phyloP scores from a whole-genome alignment of 495 filamentous ascomycete genomes.

The Aspergillus saccharolyticus region DNA sequence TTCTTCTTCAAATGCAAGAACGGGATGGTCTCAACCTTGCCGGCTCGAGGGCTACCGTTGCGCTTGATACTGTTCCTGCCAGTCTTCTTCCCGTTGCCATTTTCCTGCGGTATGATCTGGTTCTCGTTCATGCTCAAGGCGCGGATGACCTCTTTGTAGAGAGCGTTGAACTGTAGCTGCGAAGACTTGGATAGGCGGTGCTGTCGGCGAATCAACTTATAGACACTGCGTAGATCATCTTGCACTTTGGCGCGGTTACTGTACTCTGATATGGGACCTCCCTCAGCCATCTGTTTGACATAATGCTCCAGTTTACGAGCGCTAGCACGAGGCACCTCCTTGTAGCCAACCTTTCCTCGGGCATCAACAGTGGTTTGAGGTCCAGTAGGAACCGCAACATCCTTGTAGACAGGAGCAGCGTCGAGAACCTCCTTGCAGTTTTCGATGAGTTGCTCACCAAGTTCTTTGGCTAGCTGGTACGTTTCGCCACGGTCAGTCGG shows the following conservation, averaged over 20 bases:
- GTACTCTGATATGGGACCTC: constrained; percentile 96
- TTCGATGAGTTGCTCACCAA: constrained; percentile 92
- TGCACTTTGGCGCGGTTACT: constrained; percentile 97
- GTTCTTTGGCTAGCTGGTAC: constrained; percentile 90
- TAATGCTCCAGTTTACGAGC: constrained; percentile 98
- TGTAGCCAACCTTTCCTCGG: constrained; percentile 81
- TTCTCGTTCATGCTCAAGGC: constrained; percentile 95
- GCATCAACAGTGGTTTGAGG: constrained; percentile 86
- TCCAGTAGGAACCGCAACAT: constrained; percentile 86
- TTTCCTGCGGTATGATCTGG: constrained; percentile 88
- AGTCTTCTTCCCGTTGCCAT: constrained; percentile 60
- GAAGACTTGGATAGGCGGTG: constrained; percentile 93
- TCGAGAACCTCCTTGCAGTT: constrained; percentile 92
- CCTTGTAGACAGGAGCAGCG: constrained; percentile 84
- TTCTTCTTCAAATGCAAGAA: constrained; percentile 98
- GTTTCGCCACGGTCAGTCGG: constrained; percentile 95
- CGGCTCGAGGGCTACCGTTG: constrained; percentile 60
- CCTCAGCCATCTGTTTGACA: constrained; percentile 97
- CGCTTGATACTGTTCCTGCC: constrained; percentile 51
- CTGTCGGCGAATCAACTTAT: constrained; percentile 96
- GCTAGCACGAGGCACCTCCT: constrained; percentile 81
- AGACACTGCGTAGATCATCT: constrained; percentile 86
- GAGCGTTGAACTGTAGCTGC: constrained; percentile 86
- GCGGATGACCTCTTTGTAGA: constrained; percentile 90
- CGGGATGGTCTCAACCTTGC: constrained; percentile 93